Percentiles rank a stretch among this genome's conserved stretches.
phyloP scores from a whole-genome alignment of 2,329 filamentous ascomycete species.

The Coccinonectria pachysandricola region DNA sequence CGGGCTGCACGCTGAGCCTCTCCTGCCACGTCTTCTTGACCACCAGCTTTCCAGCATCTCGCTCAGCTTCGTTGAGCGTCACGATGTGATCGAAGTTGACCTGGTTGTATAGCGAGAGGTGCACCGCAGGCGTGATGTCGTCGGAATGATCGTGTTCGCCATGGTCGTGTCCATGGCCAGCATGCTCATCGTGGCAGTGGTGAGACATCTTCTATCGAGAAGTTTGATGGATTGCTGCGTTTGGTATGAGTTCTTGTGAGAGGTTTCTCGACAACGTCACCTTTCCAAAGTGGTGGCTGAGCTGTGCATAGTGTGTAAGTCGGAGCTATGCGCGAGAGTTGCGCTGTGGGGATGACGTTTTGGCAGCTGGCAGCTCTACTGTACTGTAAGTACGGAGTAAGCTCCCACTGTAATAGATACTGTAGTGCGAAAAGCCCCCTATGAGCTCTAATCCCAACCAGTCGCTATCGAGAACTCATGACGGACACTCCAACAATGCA shows the following conservation, averaged over 20 bases:
- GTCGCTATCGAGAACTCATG: too few relatives aligned
- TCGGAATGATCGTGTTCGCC: conserved; percentile 76
- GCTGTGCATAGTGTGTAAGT: conserved; percentile 7
- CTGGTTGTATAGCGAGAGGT: conserved; percentile 83
- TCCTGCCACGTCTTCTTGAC: conserved; percentile 89
- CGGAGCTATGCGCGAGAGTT: conserved; percentile 3
- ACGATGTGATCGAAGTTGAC: conserved; percentile 80
- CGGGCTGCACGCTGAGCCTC: conserved; percentile 58
- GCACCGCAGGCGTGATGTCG: conserved; percentile 83
- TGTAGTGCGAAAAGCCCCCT: too few relatives aligned
- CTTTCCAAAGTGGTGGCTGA: too few relatives aligned
- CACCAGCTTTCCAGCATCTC: conserved; percentile 60
- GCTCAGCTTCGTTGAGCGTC: conserved; percentile 70
- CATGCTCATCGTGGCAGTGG: conserved; percentile 43
- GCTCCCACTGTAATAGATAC: too few relatives aligned
- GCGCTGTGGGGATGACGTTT: conserved; percentile 12
- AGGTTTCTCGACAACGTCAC: too few relatives aligned
- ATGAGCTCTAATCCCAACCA: too few relatives aligned
- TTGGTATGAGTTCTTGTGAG: too few relatives aligned
- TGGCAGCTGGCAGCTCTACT: conserved; percentile 5
- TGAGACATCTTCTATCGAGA: conserved; percentile 30
- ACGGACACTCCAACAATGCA: too few relatives aligned
- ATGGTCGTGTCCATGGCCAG: conserved; percentile 43
- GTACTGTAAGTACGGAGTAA: too few relatives aligned
- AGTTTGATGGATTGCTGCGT: too few relatives aligned